Conservation (phyloP, 1,284 basidiomycete species). For the Microbotryum lychnidis-dioicae region DNA sequence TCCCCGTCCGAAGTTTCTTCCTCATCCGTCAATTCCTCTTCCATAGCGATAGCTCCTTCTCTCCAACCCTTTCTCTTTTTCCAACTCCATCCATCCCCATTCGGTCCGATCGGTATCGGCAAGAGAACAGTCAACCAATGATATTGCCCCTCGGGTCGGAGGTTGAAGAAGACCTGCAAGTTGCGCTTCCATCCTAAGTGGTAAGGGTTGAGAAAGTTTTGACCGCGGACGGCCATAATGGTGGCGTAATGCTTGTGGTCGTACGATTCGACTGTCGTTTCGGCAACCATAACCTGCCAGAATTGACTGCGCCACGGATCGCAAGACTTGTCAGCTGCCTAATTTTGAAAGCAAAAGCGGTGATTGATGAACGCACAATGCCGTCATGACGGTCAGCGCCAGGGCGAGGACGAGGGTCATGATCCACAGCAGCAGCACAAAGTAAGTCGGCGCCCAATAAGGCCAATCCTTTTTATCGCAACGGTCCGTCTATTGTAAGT, state of each 20-base stretch:
- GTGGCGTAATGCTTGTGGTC: conserved; percentile 71
- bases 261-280: conserved; percentile 84
- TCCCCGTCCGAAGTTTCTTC: conserved; percentile 35
- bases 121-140: conserved; percentile 62
- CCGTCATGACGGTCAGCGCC: conserved; percentile 68
- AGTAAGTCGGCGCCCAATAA: conserved; percentile 53
- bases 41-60: conserved; percentile 43
- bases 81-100: conserved; percentile 78
- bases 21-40: conserved; percentile 50
- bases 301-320: conserved; percentile 48
- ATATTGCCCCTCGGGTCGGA: conserved; percentile 54
- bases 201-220: conserved; percentile 83
- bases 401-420: conserved; percentile 60
- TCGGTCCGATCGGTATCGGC: conserved; percentile 69
- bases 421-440: conserved; percentile 69
- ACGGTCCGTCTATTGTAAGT: not conserved
- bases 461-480: conserved; percentile 11
- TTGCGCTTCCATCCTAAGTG: conserved; percentile 71
- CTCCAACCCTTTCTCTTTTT: conserved; percentile 55
- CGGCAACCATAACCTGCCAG: conserved; percentile 63
- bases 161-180: conserved; percentile 77
- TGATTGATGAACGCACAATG: conserved; percentile 45
- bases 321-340: conserved; percentile 4
- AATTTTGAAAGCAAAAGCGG: not conserved
- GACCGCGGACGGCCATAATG: conserved; percentile 49